Conservation (phyloP, 2,329 filamentous ascomycete species). For the Alternaria gansuensis region DNA sequence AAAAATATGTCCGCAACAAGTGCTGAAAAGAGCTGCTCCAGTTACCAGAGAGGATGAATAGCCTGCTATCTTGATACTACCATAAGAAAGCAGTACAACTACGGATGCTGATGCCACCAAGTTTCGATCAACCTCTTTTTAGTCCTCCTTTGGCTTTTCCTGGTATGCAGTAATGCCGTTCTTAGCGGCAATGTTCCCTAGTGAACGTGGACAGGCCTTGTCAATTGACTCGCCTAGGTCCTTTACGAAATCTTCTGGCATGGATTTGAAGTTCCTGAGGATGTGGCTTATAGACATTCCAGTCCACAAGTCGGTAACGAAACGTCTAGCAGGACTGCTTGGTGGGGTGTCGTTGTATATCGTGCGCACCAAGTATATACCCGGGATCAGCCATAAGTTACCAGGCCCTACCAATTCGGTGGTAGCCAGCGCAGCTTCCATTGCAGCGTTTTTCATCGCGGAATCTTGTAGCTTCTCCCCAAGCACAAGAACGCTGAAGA, state of each 20-base stretch:
- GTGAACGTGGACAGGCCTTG: not conserved
- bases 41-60: too few relatives aligned
- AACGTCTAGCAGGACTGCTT: not conserved
- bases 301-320: not conserved
- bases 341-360: not conserved
- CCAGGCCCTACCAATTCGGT: not conserved
- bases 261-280: accelerated
- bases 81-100: too few relatives aligned
- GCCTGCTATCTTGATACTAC: too few relatives aligned
- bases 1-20: too few relatives aligned
- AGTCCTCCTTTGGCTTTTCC: not conserved
- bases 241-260: not conserved
- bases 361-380: too few relatives aligned
- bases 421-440: not conserved
- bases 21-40: too few relatives aligned
- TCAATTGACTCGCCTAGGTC: not conserved
- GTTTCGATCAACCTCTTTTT: not conserved
- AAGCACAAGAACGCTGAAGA: not conserved
- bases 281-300: accelerated
- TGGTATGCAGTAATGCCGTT: not conserved
- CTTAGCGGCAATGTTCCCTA: not conserved
- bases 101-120: too few relatives aligned
- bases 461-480: not conserved
- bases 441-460: not conserved
- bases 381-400: not conserved